phyloP scores from a whole-genome alignment of 202 grass and related monocot species.

The Zoysia matrella region DNA sequence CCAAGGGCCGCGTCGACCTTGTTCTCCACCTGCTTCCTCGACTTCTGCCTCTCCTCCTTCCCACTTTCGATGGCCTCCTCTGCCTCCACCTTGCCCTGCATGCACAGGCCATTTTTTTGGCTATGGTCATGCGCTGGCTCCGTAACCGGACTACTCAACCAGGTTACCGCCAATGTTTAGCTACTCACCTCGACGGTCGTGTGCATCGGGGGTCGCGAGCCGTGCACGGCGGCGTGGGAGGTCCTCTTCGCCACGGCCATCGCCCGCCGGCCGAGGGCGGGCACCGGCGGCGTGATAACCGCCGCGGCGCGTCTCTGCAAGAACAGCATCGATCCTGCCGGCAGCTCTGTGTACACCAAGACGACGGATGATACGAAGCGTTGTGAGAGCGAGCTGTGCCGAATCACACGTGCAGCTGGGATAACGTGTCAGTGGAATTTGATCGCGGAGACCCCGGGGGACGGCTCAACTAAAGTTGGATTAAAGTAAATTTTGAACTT shows the following conservation, averaged over 20 bases:
- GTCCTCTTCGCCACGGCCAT: slow-evolving; percentile 53
- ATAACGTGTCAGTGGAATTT: background rate
- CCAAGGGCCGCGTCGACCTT: slow-evolving; percentile 27
- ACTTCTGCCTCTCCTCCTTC: slow-evolving; percentile 37
- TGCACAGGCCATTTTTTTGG: background rate
- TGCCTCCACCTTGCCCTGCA: slow-evolving; percentile 37
- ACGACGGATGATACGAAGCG: too few species aligned
- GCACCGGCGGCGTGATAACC: background rate
- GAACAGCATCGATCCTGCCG: background rate
- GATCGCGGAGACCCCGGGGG: background rate
- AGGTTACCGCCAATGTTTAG: background rate
- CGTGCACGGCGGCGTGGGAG: slow-evolving; percentile 50
- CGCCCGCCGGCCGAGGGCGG: background rate
- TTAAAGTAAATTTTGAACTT: background rate
- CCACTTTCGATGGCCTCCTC: slow-evolving; percentile 38
- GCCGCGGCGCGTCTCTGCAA: background rate
- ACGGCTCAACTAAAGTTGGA: background rate
- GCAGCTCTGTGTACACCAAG: background rate
- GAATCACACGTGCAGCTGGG: background rate
- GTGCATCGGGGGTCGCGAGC: slow-evolving; percentile 35
- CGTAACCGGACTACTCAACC: too few species aligned
- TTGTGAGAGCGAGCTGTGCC: background rate
- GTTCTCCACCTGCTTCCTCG: slow-evolving; percentile 41
- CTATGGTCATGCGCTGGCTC: too few species aligned
- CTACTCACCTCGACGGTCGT: slow-evolving; percentile 32